Conservation (phyloP, 202 grass and related monocot species). For the Schoenoplectus triqueter region DNA sequence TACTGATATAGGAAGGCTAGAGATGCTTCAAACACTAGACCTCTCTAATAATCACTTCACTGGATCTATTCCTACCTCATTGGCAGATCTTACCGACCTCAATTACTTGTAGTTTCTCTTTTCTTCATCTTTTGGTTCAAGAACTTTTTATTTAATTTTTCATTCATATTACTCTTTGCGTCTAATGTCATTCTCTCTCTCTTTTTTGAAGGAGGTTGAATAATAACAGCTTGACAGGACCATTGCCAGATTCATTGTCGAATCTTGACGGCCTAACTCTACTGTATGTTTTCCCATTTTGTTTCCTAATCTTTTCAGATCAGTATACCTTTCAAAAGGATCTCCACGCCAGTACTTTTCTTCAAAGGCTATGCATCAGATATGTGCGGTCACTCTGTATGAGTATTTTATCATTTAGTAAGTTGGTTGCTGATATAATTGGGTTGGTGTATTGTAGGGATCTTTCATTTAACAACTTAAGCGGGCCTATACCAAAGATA, state of each 20-base stretch:
- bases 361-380: neutral
- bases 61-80: slow-evolving; percentile 69
- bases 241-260: slow-evolving; percentile 75
- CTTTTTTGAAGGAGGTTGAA: slow-evolving; percentile 71
- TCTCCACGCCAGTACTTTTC: neutral
- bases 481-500: slow-evolving; percentile 89
- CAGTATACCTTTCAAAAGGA: neutral
- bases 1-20: slow-evolving; percentile 63
- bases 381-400: neutral
- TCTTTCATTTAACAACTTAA: slow-evolving; percentile 92
- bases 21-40: slow-evolving; percentile 84
- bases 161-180: neutral
- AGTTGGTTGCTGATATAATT: slow-evolving; percentile 33
- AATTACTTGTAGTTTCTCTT: slow-evolving; percentile 76
- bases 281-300: slow-evolving; percentile 54
- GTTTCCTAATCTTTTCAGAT: slow-evolving; percentile 27
- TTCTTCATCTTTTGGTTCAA: slow-evolving; percentile 19
- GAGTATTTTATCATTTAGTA: slow-evolving; percentile 22
- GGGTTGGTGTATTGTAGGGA: slow-evolving; percentile 52
- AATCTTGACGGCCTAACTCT: slow-evolving; percentile 79
- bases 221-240: slow-evolving; percentile 91
- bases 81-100: slow-evolving; percentile 74
- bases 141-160: neutral
- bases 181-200: slow-evolving; percentile 25
- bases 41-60: slow-evolving; percentile 83